phyloP scores from a whole-genome alignment of 108 stramenopile genomes.

The Fragilaria crotonensis region DNA sequence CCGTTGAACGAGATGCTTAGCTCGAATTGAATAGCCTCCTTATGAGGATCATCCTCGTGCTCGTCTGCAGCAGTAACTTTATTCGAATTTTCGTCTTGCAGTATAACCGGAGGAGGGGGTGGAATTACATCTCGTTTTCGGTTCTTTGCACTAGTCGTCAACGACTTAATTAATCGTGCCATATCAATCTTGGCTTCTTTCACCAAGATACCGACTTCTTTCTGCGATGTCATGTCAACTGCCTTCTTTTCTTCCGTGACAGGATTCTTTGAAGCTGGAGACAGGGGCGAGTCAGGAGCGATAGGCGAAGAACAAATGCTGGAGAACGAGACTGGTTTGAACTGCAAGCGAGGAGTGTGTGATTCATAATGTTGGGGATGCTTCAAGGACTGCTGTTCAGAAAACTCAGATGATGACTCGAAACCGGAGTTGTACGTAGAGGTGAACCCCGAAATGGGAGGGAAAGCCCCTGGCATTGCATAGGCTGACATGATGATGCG shows the following conservation, averaged over 20 bases:
- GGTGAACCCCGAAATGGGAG: conserved; percentile 9
- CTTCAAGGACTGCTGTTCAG: too few relatives aligned
- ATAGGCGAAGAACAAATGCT: too few relatives aligned
- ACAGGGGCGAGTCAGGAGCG: too few relatives aligned
- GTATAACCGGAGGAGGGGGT: neutral
- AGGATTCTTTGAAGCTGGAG: too few relatives aligned
- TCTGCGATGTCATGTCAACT: neutral
- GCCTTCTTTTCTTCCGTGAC: conserved; percentile 1
- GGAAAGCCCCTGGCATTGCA: conserved; percentile 31
- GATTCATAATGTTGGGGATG: too few relatives aligned
- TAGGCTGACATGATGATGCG: conserved; percentile 40
- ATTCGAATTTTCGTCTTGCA: neutral
- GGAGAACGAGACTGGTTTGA: too few relatives aligned
- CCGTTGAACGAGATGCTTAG: conserved; percentile 62
- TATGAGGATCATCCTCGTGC: conserved; percentile 8
- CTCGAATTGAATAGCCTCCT: conserved; percentile 69
- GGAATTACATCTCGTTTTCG: neutral
- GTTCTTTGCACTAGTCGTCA: conserved; percentile 31
- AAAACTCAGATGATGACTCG: too few relatives aligned
- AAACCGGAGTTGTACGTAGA: too few relatives aligned
- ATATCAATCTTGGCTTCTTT: conserved; percentile 59
- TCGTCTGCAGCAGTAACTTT: neutral
- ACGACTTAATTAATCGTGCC: conserved; percentile 45
- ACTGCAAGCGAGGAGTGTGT: too few relatives aligned
- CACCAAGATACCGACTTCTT: conserved; percentile 26